Percentiles rank a stretch among this genome's conserved stretches.
Conservation (phyloP, 2,329 filamentous ascomycete species). For the Cryphonectria carpinicola region DNA sequence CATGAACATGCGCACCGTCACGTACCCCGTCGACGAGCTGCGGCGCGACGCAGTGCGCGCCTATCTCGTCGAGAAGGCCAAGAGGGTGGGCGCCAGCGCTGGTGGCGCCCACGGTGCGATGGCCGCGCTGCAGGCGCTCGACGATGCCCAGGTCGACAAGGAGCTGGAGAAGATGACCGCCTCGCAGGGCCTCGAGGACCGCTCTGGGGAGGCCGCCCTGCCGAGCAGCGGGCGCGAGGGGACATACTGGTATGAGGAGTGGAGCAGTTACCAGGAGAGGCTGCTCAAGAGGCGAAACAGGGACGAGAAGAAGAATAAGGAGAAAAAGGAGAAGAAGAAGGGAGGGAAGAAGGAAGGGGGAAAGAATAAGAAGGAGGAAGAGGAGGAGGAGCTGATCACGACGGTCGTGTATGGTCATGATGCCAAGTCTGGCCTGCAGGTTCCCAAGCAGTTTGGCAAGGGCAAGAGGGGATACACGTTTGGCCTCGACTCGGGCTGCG, state of each 20-base stretch:
- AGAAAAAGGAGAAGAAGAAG: slow-evolving; percentile 44
- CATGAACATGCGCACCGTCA: slow-evolving; percentile 90
- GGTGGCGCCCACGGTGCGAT: slow-evolving; percentile 28
- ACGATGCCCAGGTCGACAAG: slow-evolving; percentile 29
- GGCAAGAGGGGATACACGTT: slow-evolving; percentile 63
- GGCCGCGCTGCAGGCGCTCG: slow-evolving; percentile 27
- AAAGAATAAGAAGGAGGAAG: slow-evolving; percentile 55
- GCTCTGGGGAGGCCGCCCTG: slow-evolving; percentile 32
- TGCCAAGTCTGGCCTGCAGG: slow-evolving; percentile 68
- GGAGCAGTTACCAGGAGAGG: slow-evolving; percentile 56
- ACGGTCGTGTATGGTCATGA: slow-evolving; percentile 91
- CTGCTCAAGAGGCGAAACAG: slow-evolving; percentile 33
- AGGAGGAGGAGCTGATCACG: slow-evolving; percentile 50
- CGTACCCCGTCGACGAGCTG: slow-evolving; percentile 61
- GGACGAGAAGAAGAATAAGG: neutral
- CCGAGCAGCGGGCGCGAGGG: slow-evolving; percentile 54
- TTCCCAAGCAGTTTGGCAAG: slow-evolving; percentile 25
- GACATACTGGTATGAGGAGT: slow-evolving; percentile 68
- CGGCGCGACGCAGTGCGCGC: slow-evolving; percentile 40
- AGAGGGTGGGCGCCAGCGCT: slow-evolving; percentile 29
- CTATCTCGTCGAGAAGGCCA: slow-evolving; percentile 42
- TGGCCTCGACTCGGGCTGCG: slow-evolving; percentile 84
- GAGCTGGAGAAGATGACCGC: slow-evolving; percentile 30
- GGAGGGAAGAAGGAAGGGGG: slow-evolving; percentile 39
- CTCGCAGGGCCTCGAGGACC: slow-evolving; percentile 26